Percentiles rank a stretch among this genome's conserved stretches.
These are phyloP conservation scores for Rhodotorula paludigena DNA, from an alignment of 768 basidiomycete genomes.

Conservation along the genomic window DNA sequence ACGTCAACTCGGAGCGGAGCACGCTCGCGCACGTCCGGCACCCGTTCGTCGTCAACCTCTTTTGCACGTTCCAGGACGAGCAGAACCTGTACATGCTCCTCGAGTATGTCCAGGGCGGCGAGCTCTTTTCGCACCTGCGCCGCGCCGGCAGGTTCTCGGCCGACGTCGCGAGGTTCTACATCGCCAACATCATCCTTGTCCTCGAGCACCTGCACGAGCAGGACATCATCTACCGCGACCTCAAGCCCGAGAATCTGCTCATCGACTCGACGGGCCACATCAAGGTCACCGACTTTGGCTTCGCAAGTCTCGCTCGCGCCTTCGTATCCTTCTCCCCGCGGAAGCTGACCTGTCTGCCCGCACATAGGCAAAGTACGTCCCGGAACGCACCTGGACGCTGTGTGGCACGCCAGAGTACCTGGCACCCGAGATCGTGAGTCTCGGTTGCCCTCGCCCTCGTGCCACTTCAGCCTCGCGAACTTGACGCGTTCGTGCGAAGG, in stretches of 20 bases:
- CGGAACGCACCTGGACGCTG: conserved; percentile 95
- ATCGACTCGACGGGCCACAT: conserved; percentile 85
- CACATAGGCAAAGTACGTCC: conserved; percentile 74
- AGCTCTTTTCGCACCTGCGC: conserved; percentile 86
- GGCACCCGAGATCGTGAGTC: conserved; percentile 72
- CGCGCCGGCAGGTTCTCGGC: conserved; percentile 90
- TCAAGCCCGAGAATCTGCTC: conserved; percentile 98
- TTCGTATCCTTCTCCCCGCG: not conserved
- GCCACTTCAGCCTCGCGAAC: no score
- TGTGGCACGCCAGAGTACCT: conserved; percentile 96
- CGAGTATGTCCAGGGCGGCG: conserved; percentile 65
- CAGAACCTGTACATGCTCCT: conserved; percentile 97
- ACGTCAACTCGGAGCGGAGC: conserved; percentile 91
- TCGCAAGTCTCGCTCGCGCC: conserved; percentile 46
- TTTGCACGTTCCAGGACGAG: conserved; percentile 79
- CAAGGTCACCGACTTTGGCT: conserved; percentile 94
- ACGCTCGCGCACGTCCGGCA: conserved; percentile 88
- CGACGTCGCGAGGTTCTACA: conserved; percentile 96
- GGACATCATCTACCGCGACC: conserved; percentile 96
- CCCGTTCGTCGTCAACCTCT: conserved; percentile 90
- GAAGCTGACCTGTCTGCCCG: not conserved
- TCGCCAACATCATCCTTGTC: conserved; percentile 90
- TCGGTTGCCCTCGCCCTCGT: not conserved
- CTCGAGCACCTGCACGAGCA: conserved; percentile 89
- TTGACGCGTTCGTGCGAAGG: no score